Conservation (phyloP, 1,284 basidiomycete genomes). For the Puccinia hordei region DNA sequence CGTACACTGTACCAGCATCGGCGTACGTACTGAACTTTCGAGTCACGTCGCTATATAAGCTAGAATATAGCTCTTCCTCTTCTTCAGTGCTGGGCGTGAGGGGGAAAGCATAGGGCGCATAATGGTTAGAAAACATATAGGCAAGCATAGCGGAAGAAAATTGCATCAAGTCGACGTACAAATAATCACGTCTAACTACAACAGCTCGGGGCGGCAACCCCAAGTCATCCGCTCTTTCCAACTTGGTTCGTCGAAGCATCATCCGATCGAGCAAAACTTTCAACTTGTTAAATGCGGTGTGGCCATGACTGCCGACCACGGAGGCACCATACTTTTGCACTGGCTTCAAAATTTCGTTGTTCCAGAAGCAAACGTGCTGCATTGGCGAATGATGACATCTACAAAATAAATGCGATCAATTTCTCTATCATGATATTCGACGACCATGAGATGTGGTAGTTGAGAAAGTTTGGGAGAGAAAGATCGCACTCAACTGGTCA, state of each 20-base stretch:
- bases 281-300: slow-evolving; percentile 48
- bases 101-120: neutral
- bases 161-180: slow-evolving; percentile 72
- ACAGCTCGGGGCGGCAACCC: slow-evolving; percentile 94
- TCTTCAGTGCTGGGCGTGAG: slow-evolving; percentile 40
- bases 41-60: slow-evolving; percentile 88
- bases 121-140: neutral
- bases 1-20: slow-evolving; percentile 72
- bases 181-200: slow-evolving; percentile 83
- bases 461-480: neutral
- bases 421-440: neutral
- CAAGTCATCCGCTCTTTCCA: slow-evolving; percentile 95
- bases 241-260: slow-evolving; percentile 78
- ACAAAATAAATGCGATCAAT: neutral
- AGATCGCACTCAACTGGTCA: slow-evolving; percentile 67
- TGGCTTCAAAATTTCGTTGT: slow-evolving; percentile 88
- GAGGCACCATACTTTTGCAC: slow-evolving; percentile 73
- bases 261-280: slow-evolving; percentile 71
- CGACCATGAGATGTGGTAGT: neutral
- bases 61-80: slow-evolving; percentile 70
- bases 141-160: slow-evolving; percentile 64
- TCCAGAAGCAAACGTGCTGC: slow-evolving; percentile 83
- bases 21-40: slow-evolving; percentile 88
- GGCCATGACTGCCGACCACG: slow-evolving; percentile 45
- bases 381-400: slow-evolving; percentile 74